Percentiles rank a stretch among this genome's conserved stretches.
Conservation (phyloP, 805 yeast genomes). For the Alloascoidea africana region DNA sequence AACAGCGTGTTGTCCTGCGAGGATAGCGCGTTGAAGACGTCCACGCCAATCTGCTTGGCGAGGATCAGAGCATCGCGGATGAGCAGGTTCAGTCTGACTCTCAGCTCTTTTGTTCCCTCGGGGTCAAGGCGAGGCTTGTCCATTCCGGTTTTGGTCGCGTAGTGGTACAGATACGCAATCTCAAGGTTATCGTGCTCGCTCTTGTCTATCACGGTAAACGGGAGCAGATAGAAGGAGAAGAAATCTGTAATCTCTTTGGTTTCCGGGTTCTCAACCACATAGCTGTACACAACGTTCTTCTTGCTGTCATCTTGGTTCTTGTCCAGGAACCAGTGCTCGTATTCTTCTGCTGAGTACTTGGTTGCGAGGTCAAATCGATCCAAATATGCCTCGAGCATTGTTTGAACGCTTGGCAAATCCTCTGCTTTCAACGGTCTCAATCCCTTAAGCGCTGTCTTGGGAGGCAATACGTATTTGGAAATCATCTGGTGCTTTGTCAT, state of each 20-base stretch:
- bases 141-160: constrained; percentile 58
- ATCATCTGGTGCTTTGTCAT: constrained; percentile 55
- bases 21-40: constrained; percentile 88
- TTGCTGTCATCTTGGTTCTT: constrained; percentile 18
- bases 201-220: constrained; percentile 68
- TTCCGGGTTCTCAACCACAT: constrained; percentile 46
- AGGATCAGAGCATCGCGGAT: constrained; percentile 64
- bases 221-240: constrained; percentile 77
- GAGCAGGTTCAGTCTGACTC: constrained; percentile 42
- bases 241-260: constrained; percentile 67
- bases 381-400: constrained; percentile 48
- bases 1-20: constrained; percentile 82
- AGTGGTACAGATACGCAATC: constrained; percentile 81
- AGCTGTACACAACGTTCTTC: constrained; percentile 48
- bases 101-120: constrained; percentile 28
- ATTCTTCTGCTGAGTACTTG: constrained; percentile 49
- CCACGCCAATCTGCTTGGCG: constrained; percentile 54
- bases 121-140: constrained; percentile 21
- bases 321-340: constrained; percentile 63
- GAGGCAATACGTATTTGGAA: constrained; percentile 42
- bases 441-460: constrained; percentile 31
- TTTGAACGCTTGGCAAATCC: constrained; percentile 53
- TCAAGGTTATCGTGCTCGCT: constrained; percentile 51
- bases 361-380: constrained; percentile 60
- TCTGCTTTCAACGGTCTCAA: constrained; percentile 37